Evolutionary conservation across 768 basidiomycete genomes (phyloP).

Genomic region (Suillus cothurnatus): DNA sequence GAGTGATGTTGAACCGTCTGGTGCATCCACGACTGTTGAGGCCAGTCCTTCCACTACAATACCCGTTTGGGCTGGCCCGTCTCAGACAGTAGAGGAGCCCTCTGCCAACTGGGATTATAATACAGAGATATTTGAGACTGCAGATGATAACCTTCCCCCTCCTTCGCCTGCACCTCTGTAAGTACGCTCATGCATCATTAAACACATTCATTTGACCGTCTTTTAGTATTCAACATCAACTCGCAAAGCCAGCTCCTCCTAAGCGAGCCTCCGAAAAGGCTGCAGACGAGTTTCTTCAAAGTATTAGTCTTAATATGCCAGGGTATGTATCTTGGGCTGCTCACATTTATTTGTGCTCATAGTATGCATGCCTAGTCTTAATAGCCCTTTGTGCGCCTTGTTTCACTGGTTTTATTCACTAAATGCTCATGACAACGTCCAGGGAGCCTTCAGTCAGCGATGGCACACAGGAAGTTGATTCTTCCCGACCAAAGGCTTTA

Average conservation of each 20-base stretch:
- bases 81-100: background rate
- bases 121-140: too few species aligned
- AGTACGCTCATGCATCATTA: background rate
- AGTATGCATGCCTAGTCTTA: conserved; percentile 21
- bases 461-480: conserved; percentile 8
- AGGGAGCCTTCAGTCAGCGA: conserved; percentile 21
- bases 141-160: background rate
- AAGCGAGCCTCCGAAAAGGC: conserved; percentile 25
- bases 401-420: background rate
- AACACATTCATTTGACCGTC: background rate
- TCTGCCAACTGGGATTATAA: background rate
- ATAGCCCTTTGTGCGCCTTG: conserved; percentile 25
- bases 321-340: conserved; percentile 19
- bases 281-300: conserved; percentile 29
- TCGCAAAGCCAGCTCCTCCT: conserved; percentile 14
- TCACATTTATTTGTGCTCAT: background rate
- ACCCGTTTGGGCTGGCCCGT: background rate
- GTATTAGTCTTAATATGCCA: conserved; percentile 28
- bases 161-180: background rate
- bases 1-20: background rate
- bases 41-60: background rate
- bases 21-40: background rate
- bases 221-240: conserved; percentile 7
- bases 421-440: background rate
- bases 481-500: conserved; percentile 7